Evolutionary conservation across 2,329 filamentous ascomycete genomes (phyloP).

Genomic region (Aspergillus pseudoglaucus): DNA sequence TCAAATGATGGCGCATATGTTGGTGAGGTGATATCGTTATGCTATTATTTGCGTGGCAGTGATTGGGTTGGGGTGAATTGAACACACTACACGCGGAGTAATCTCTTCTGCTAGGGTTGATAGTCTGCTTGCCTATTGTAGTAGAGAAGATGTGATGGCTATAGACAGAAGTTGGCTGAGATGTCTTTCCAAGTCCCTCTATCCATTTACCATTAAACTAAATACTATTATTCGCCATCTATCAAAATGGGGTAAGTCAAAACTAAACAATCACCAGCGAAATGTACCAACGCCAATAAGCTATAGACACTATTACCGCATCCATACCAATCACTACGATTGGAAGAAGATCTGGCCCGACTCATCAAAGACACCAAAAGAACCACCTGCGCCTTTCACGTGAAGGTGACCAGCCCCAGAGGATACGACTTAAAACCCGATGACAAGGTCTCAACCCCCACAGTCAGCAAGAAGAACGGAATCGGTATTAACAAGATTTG

Average conservation of each 20-base stretch:
- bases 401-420: neutral
- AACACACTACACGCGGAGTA: too few species aligned
- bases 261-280: neutral
- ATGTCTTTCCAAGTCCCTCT: too few species aligned
- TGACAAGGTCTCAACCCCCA: neutral
- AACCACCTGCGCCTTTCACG: neutral
- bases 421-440: neutral
- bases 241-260: neutral
- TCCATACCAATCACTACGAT: neutral
- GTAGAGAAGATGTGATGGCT: too few species aligned
- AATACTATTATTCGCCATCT: neutral
- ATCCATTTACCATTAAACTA: too few species aligned
- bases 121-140: too few species aligned
- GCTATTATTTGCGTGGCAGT: too few species aligned
- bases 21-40: too few species aligned
- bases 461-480: neutral
- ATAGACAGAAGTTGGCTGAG: too few species aligned
- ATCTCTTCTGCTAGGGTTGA: too few species aligned
- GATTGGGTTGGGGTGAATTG: too few species aligned
- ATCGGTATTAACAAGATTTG: neutral
- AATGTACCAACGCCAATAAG: neutral
- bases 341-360: neutral
- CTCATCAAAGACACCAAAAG: neutral
- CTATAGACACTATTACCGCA: neutral
- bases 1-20: too few species aligned